A percentile compares a stretch with the other conserved stretches of the same genome.
Conservation (phyloP, 768 basidiomycete species). For the Termitomyces sp. region DNA sequence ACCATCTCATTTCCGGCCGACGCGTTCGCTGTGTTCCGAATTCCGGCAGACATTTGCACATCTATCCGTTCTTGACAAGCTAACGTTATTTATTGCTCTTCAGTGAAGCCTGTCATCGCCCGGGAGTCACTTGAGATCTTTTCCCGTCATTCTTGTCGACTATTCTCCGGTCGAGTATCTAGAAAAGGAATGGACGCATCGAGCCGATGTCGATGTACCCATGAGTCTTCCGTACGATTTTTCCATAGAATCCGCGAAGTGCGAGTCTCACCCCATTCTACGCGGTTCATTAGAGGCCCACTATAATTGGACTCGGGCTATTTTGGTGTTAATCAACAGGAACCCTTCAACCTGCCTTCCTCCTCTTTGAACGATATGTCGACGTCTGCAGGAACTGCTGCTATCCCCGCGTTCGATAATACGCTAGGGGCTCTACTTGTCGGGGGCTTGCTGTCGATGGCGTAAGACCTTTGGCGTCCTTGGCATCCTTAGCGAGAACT, state of each 20-base stretch:
- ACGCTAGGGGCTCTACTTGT: conserved; percentile 54
- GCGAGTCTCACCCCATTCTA: too few species aligned
- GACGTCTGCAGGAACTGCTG: not conserved
- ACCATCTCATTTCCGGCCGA: not conserved
- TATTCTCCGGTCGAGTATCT: not conserved
- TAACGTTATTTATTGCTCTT: not conserved
- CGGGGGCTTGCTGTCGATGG: conserved; percentile 49
- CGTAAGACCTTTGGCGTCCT: conserved; percentile 32
- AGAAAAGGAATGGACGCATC: not conserved
- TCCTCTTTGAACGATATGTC: conserved; percentile 9
- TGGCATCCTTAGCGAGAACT: not conserved
- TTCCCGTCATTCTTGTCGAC: not conserved
- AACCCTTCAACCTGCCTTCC: not conserved
- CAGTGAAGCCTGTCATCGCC: not conserved
- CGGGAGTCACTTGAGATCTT: not conserved
- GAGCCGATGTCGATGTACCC: not conserved
- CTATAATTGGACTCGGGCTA: not conserved
- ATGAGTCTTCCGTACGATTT: not conserved
- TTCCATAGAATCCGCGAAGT: not conserved
- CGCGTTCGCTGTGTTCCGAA: not conserved
- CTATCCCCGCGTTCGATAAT: conserved; percentile 35
- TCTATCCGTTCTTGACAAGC: not conserved
- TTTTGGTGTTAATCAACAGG: not conserved
- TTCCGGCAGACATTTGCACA: not conserved
- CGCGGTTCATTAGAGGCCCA: not conserved